Evolutionary conservation across 2,329 filamentous ascomycete species (phyloP).

Genomic region (Diaporthe capsici): DNA sequence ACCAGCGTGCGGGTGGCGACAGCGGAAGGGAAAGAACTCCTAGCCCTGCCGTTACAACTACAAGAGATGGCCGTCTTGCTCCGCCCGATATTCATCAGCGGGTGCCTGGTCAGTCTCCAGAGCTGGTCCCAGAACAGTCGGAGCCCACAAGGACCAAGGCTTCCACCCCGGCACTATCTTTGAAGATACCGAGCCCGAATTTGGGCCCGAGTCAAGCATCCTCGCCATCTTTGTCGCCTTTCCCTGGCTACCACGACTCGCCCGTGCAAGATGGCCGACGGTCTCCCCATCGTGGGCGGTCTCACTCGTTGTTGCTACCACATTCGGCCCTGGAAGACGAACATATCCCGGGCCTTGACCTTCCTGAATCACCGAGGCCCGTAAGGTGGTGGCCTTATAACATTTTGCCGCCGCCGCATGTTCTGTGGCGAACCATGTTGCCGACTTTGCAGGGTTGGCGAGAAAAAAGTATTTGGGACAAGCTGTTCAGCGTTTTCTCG

Average conservation of each 20-base stretch:
- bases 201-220: slow-evolving; percentile 60
- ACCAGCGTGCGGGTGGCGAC: slow-evolving; percentile 48
- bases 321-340: slow-evolving; percentile 47
- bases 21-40: slow-evolving; percentile 46
- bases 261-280: slow-evolving; percentile 50
- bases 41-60: slow-evolving; percentile 45
- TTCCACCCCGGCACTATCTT: slow-evolving; percentile 43
- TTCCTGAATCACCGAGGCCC: slow-evolving; percentile 57
- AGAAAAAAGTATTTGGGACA: slow-evolving; percentile 88
- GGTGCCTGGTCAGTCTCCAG: slow-evolving; percentile 42
- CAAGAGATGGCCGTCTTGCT: slow-evolving; percentile 50
- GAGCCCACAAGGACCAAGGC: slow-evolving; percentile 23
- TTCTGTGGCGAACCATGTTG: slow-evolving; percentile 82
- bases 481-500: slow-evolving; percentile 83
- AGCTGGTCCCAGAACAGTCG: slow-evolving; percentile 40
- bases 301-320: slow-evolving; percentile 70
- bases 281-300: slow-evolving; percentile 54
- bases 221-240: slow-evolving; percentile 70
- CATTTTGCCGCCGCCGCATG: slow-evolving; percentile 78
- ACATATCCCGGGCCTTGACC: slow-evolving; percentile 57
- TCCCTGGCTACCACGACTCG: slow-evolving; percentile 77
- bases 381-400: slow-evolving; percentile 87
- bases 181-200: slow-evolving; percentile 63
- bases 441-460: slow-evolving; percentile 88
- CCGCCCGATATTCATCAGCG: slow-evolving; percentile 46